Evolutionary conservation across 495 filamentous ascomycete genomes (phyloP).

Genomic region (Aspergillus panamensis): DNA sequence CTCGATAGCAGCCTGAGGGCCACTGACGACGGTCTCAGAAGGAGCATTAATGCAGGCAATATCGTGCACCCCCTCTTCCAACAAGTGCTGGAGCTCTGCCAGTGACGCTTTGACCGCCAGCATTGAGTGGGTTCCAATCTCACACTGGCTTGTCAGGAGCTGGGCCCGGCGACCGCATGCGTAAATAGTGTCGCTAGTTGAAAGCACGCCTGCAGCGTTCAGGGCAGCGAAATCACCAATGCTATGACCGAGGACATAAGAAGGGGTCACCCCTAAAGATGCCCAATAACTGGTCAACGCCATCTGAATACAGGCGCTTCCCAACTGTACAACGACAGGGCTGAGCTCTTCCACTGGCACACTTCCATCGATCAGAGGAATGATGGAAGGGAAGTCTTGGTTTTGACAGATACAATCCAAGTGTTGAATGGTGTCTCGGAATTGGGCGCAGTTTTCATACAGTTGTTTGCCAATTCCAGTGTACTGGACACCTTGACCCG

Average conservation of each 20-base stretch:
- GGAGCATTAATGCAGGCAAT: constrained; percentile 50
- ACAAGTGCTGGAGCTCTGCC: constrained; percentile 21
- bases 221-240: constrained; percentile 80
- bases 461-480: constrained; percentile 69
- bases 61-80: constrained; percentile 32
- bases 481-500: constrained; percentile 57
- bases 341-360: constrained; percentile 53
- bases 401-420: constrained; percentile 64
- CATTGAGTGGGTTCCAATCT: constrained; percentile 62
- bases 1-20: constrained; percentile 51
- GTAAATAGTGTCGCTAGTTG: constrained; percentile 65
- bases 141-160: constrained; percentile 69
- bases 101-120: constrained; percentile 43
- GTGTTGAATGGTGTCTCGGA: constrained; percentile 66
- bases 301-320: constrained; percentile 77
- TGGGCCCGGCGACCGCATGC: constrained; percentile 72
- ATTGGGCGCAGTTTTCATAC: constrained; percentile 61
- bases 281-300: constrained; percentile 77
- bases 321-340: constrained; percentile 74
- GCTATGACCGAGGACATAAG: constrained; percentile 75
- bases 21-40: constrained; percentile 46
- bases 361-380: constrained; percentile 57
- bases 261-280: constrained; percentile 72
- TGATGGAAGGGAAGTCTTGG: constrained; percentile 65
- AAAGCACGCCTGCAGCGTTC: constrained; percentile 71